Base-by-base conservation (phyloP, 75 land plant species). In the Larix kaempferi region DNA sequence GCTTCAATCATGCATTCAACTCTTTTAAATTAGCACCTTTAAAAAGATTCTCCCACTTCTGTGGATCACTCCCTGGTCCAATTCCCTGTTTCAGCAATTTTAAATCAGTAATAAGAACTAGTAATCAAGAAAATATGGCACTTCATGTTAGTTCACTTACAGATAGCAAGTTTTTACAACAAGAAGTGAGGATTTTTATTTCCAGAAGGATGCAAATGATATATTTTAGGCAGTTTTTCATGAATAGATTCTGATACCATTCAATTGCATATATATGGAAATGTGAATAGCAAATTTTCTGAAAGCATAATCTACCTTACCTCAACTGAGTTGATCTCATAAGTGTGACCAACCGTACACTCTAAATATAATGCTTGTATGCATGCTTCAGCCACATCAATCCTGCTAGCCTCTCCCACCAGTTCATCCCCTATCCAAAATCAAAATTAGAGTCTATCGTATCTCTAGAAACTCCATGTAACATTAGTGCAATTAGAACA, bases 301-400 rank as follows among this genome's bases (percentile, higher is more conserved):
- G 19, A 6, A 29, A 23, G 14, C 63, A 57, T 16, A 69, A 44
- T 81, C 23, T 6, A 44, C 27, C 62, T 55, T 86, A 96, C 99
- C 99, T 86, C 84, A 72, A 90, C 82, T 39, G 97, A 94, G 82
- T 88, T 96, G 79, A 96, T 87, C 74, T 94, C 99, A 78, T 91
- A 96, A 23, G 82, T 90, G 82, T 96, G 82, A 21, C 91, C 93
- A 74, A 86, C 56, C 5, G 99, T 94, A 57, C 83, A 92, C 2
- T 91, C 95, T 55, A 92, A 81, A 85, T 94, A 93, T 74, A 96
- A 56, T 52, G 98, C 93, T 61, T 96, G 97, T 74, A 96, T 85
- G 82, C 99, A 94, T 63, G 99, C 99, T 86, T 96, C 99, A 23
- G 99, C 99, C 19, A 96, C 99, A 57, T 92, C 93, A 73, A 92